phyloP scores from a whole-genome alignment of 228 moss, liverwort and hornwort species.

The Sphagnum magellanicum region DNA sequence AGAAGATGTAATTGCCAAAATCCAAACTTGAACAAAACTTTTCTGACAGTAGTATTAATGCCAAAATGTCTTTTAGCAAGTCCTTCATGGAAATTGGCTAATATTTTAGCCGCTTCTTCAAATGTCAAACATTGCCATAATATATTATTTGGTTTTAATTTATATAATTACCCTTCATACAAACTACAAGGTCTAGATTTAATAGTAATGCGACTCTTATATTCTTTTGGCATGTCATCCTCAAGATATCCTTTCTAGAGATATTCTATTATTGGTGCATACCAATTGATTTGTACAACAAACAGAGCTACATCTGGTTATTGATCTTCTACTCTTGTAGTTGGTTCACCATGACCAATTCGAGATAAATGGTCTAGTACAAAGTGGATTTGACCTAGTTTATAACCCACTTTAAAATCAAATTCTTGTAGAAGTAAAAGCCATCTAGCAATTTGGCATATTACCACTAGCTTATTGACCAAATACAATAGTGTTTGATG shows the following conservation, averaged over 20 bases:
- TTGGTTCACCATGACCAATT: background rate
- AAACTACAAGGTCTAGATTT: background rate
- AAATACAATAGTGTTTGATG: background rate
- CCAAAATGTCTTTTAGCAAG: background rate
- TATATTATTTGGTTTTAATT: background rate
- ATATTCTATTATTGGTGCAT: background rate
- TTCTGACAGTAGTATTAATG: background rate
- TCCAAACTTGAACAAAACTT: too few species aligned
- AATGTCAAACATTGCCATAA: background rate
- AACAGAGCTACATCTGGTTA: background rate
- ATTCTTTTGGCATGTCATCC: background rate
- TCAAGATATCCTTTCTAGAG: background rate
- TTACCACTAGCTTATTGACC: slow-evolving; percentile 7
- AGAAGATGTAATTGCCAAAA: too few species aligned
- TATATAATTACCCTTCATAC: too few species aligned
- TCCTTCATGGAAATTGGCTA: background rate
- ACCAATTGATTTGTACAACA: background rate
- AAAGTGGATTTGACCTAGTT: background rate
- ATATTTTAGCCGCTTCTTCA: too few species aligned
- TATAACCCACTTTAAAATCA: background rate
- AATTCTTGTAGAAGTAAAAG: slow-evolving; percentile 1
- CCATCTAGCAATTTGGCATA: slow-evolving; percentile 13
- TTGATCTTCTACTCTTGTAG: background rate
- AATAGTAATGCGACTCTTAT: background rate
- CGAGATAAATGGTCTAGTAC: background rate